Evolutionary conservation across 768 basidiomycete species (phyloP).

Genomic region (Naematelia encephala): DNA sequence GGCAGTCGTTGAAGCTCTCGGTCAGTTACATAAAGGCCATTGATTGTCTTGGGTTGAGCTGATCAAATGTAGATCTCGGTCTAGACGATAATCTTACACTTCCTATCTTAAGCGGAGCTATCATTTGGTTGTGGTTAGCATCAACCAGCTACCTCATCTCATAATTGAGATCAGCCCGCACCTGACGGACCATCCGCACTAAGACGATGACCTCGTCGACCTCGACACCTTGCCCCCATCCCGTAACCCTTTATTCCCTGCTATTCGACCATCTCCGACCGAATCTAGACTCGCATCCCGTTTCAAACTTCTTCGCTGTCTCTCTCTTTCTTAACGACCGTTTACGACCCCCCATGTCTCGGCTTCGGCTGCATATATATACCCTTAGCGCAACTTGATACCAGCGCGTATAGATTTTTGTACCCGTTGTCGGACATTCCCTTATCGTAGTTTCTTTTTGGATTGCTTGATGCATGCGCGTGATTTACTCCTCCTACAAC

Average conservation of each 20-base stretch:
- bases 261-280: neutral
- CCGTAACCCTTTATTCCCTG: neutral
- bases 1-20: constrained; percentile 82
- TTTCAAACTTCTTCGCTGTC: too few species aligned
- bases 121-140: constrained; percentile 57
- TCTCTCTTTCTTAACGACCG: neutral
- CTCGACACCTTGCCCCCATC: neutral
- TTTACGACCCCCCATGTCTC: neutral
- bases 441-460: too few species aligned
- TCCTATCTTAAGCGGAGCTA: constrained; percentile 78
- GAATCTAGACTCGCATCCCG: neutral
- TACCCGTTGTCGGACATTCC: neutral
- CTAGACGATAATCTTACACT: constrained; percentile 87
- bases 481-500: too few species aligned
- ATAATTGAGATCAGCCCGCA: neutral
- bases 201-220: neutral
- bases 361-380: neutral
- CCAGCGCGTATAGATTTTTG: neutral
- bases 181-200: neutral
- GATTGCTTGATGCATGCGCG: too few species aligned
- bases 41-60: neutral
- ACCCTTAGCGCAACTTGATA: neutral
- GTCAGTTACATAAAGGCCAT: constrained; percentile 56
- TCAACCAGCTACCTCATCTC: constrained; percentile 37
- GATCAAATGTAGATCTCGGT: constrained; percentile 64